Evolutionary conservation across 495 filamentous ascomycete genomes (phyloP), one percentile per base, ranked within the genome.

Genomic region (Clohesyomyces aquaticus): DNA sequence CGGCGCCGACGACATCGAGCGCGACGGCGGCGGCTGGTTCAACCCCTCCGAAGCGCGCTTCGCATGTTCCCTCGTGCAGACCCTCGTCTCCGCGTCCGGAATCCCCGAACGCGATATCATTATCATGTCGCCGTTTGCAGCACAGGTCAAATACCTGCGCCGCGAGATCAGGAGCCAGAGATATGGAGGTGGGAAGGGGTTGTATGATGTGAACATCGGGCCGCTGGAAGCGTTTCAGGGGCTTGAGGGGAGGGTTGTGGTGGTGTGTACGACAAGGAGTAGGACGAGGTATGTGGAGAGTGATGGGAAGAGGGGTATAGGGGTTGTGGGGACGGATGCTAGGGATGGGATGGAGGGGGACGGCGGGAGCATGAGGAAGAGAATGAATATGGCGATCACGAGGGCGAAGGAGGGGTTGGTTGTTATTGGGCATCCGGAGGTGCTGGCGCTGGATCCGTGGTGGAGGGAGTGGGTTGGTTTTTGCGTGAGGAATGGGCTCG

Each of bases 151-250:
- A 25, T 52, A 73, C 25, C 67, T 84, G 25, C 74, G 82, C 11
- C 68, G 73, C 25, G 48, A 71, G 4, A 71, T 82, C 11, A 71
- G 78, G 21, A 48, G 70, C 0, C 27, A 64, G 12, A 4, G 12
- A 1, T 67, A 61, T 35, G 56, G 56, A n/a, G 22, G 23, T 28
- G 56, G 56, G 1, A n/a, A 42, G 1, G 56, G 56, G 9, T 66
- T 80, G 23, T 75, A 73, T 62, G 74, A 73, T 23, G 74, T 85
- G 18, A 83, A 83, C 60, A 78, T 85, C 21, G 83, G 83, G 2
- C 81, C 83, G 2, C 76, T 81, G 22, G 83, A 85, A 64, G 82
- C 79, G n/a, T 85, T 80, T 57, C 83, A 85, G 61, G 83, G 83
- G 0, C 69, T 81, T 23, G 83, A 85, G 66, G 76, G 76, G 28